Base-by-base conservation (phyloP, 768 basidiomycete genomes). In the Leccinum longicurvipes region DNA sequence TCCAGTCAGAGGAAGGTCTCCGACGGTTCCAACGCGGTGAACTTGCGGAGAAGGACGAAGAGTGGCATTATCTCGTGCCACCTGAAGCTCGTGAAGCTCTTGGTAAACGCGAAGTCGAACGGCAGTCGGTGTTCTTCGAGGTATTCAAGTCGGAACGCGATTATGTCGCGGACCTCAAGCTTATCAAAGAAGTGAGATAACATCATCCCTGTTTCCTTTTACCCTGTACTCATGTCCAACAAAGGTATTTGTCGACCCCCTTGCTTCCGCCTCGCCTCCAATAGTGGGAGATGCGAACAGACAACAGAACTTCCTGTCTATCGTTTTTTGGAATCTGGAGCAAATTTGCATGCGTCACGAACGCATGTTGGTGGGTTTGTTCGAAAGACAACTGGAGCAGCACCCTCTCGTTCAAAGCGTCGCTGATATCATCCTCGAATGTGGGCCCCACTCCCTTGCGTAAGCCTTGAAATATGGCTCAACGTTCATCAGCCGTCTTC, bases 81-180 rank as follows among this genome's bases (percentile, higher is more conserved):
- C 63, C 74, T n/a, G 83, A 83, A 62, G 83, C 93, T 0, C 76
- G 80, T 15, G 84, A 87, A 27, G 81, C 84, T 1, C 72, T 98
- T 3, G 84, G 86, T 24, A 83, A 86, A 66, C 70, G 81, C 49
- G 93, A 97, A 68, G 85, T 94, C 21, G 83, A 88, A 55, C 80
- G 94, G 45, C 94, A 98, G 69, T 89, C 85, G 24, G 83, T 85
- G 36, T 79, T 99, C 6, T 95, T 94, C 62, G 95, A 98, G 68
- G 73, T 96, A 23, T 86, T 98, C 71, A 87, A 91, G 69, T 85
- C 88, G 0, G 97, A 99, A 73, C 80, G 85, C 59, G 87, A 93
- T 57, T 98, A 97, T 68, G 87, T 93, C 11, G 70, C 80, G 28
- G 96, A 98, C 72, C 72, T 99, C 48, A 79, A 85, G 65, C 69